Evolutionary conservation across 805 yeast species (phyloP).

Genomic region (Candida vaughaniae): DNA sequence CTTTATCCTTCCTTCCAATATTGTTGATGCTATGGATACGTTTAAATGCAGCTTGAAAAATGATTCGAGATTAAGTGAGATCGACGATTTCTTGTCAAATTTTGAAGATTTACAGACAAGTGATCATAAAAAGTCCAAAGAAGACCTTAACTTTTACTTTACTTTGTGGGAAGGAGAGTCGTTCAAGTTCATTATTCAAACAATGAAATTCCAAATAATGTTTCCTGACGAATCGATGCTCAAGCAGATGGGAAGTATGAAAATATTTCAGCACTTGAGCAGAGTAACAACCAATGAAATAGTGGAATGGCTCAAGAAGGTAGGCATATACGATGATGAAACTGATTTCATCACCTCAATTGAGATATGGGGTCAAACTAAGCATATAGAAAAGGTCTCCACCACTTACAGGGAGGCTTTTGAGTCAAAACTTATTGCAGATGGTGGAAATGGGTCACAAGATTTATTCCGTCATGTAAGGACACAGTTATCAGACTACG

Average conservation of each 20-base stretch:
- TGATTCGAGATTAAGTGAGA: conserved; percentile 13
- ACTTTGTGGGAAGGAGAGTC: conserved; percentile 32
- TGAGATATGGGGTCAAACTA: conserved; percentile 6
- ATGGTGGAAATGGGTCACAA: not conserved
- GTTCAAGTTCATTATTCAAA: conserved; percentile 22
- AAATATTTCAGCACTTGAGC: conserved; percentile 2
- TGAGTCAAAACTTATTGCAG: conserved; percentile 15
- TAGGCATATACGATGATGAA: conserved; percentile 6
- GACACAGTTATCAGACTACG: conserved; percentile 20
- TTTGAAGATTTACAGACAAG: conserved; percentile 17
- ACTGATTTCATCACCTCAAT: conserved; percentile 12
- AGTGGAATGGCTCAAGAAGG: conserved; percentile 1
- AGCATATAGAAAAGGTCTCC: conserved; percentile 7
- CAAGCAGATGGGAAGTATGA: conserved; percentile 1
- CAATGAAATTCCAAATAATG: conserved; percentile 26
- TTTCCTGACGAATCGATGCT: conserved; percentile 29
- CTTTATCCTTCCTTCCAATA: conserved; percentile 21
- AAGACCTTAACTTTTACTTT: conserved; percentile 27
- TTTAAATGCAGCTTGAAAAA: not conserved
- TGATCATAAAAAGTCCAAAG: conserved; percentile 15
- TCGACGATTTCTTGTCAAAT: conserved; percentile 19
- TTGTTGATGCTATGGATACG: not conserved
- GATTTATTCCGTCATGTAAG: conserved; percentile 37
- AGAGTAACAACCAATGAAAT: not conserved
- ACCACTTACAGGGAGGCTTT: conserved; percentile 11